Percentiles rank a stretch among this genome's conserved stretches.
Evolutionary conservation across 192 early-diverging fungal genomes (phyloP).

Genomic region (Coemansia sp.): DNA sequence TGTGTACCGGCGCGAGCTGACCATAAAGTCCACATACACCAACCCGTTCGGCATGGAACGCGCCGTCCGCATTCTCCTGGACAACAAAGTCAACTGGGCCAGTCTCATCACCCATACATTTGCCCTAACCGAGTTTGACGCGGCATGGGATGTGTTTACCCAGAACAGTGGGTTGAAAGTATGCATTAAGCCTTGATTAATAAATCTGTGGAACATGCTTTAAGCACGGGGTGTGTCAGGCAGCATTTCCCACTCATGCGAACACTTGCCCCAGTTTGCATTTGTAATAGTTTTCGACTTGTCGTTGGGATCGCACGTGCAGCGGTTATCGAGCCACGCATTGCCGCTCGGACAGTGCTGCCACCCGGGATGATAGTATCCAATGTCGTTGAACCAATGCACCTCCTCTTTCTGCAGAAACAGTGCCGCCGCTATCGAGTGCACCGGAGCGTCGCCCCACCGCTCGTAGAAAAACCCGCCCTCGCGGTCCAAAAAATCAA

Average conservation of each 20-base stretch:
- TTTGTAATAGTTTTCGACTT: slow-evolving; percentile 40
- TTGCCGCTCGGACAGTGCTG: slow-evolving; percentile 53
- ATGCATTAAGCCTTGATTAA: slow-evolving; percentile 41
- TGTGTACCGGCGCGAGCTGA: slow-evolving; percentile 55
- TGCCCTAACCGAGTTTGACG: slow-evolving; percentile 47
- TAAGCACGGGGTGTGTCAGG: slow-evolving; percentile 15
- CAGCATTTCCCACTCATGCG: slow-evolving; percentile 40
- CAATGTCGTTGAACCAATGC: slow-evolving; percentile 74
- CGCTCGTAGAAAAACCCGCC: slow-evolving; percentile 91
- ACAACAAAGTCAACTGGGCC: slow-evolving; percentile 43
- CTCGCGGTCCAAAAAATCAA: slow-evolving; percentile 68
- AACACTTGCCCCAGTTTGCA: slow-evolving; percentile 52
- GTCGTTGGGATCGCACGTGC: slow-evolving; percentile 47
- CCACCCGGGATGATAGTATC: slow-evolving; percentile 68
- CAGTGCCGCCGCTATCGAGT: slow-evolving; percentile 64
- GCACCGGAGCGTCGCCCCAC: slow-evolving; percentile 66
- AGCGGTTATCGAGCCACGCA: slow-evolving; percentile 38
- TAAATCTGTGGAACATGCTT: too few species aligned
- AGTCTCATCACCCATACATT: slow-evolving; percentile 53
- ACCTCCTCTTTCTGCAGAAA: slow-evolving; percentile 58
- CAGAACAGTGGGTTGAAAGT: slow-evolving; percentile 50
- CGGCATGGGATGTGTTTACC: slow-evolving; percentile 52
- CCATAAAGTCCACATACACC: slow-evolving; percentile 57
- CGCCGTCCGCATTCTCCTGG: slow-evolving; percentile 51
- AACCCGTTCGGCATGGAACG: slow-evolving; percentile 56